Conservation (phyloP, 495 filamentous ascomycete species). For the Penicillium odoratum region DNA sequence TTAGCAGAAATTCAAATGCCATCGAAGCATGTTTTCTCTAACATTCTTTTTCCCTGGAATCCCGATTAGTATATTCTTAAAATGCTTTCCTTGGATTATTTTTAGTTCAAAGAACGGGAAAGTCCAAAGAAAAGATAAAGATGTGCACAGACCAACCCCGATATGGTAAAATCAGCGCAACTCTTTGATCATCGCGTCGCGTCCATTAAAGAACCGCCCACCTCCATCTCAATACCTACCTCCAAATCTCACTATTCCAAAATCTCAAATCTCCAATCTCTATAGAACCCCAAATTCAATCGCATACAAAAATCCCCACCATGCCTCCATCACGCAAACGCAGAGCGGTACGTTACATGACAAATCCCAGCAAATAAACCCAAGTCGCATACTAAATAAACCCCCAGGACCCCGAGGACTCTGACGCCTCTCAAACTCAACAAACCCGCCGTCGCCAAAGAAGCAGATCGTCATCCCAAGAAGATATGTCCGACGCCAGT, state of each 20-base stretch:
- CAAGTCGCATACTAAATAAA: conserved; percentile 3
- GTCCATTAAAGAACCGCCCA: conserved; percentile 10
- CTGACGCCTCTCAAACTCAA: conserved; percentile 8
- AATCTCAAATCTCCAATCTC: background rate
- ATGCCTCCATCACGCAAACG: conserved; percentile 43
- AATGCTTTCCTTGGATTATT: background rate
- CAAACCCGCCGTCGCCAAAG: conserved; percentile 21
- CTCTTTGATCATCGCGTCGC: conserved; percentile 20
- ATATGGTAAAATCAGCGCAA: conserved; percentile 22
- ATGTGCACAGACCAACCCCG: conserved; percentile 25
- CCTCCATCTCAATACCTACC: background rate
- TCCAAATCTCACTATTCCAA: background rate
- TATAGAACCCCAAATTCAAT: background rate
- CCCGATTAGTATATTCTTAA: background rate
- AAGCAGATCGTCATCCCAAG: conserved; percentile 9
- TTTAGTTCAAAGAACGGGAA: background rate
- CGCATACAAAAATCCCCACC: conserved; percentile 1
- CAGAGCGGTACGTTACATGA: conserved; percentile 31
- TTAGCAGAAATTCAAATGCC: background rate
- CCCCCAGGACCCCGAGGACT: conserved; percentile 6
- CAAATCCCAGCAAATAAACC: background rate
- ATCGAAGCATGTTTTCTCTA: background rate
- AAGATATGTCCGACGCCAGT: conserved; percentile 20
- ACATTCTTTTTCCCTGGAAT: background rate
- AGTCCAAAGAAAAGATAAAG: conserved; percentile 15